Percentiles rank a stretch among this genome's conserved stretches.
Conservation (phyloP, 148 eudicot species). For the Chenopodium suecicum region DNA sequence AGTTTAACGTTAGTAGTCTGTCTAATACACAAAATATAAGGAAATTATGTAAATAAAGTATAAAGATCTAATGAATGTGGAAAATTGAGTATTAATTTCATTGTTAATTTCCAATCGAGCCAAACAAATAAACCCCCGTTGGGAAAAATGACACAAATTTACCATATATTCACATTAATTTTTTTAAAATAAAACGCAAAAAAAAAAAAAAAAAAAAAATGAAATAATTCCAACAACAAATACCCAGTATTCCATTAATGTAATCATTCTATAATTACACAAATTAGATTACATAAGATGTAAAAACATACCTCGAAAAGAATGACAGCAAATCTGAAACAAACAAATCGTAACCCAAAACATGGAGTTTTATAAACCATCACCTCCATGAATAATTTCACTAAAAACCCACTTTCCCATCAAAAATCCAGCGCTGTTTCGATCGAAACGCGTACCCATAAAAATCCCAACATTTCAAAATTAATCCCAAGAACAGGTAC, state of each 20-base stretch:
- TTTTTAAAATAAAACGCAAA: not conserved
- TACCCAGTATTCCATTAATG: not conserved
- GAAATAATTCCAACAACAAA: not conserved
- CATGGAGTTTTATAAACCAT: slow-evolving; percentile 49
- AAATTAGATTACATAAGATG: no score
- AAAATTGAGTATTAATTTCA: not conserved
- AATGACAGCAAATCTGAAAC: slow-evolving; percentile 40
- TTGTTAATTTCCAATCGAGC: not conserved
- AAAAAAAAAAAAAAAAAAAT: no score
- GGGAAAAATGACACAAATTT: slow-evolving; percentile 15
- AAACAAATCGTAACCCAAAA: slow-evolving; percentile 35
- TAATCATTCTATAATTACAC: not conserved
- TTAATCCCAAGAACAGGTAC: not conserved
- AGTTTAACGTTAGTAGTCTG: no score
- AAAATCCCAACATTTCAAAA: slow-evolving; percentile 32
- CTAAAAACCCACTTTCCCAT: slow-evolving; percentile 39
- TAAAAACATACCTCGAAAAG: slow-evolving; percentile 40
- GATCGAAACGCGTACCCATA: slow-evolving; percentile 37
- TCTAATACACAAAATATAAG: no score
- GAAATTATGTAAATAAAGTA: no score
- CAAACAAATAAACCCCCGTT: not conserved
- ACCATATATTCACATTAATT: not conserved
- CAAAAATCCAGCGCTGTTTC: slow-evolving; percentile 43
- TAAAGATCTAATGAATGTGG: no score
- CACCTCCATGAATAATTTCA: slow-evolving; percentile 68